Percentiles rank a stretch among this genome's conserved stretches.
Conservation (phyloP, 2,329 filamentous ascomycete species). For the Talaromyces sp. region DNA sequence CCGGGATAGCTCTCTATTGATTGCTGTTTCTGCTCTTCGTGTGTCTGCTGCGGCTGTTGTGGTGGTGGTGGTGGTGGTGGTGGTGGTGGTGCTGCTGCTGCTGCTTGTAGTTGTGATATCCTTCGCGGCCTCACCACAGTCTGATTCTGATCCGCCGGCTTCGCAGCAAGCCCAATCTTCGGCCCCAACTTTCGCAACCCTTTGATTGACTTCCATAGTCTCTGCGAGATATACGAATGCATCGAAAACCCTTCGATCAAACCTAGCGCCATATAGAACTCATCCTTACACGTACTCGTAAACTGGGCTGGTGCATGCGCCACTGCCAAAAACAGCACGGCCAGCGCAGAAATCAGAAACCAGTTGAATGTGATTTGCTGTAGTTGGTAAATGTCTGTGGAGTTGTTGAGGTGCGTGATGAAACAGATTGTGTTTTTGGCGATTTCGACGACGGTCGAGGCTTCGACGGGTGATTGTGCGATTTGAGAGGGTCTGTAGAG, state of each 20-base stretch:
- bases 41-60: not conserved
- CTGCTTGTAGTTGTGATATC: slow-evolving; percentile 20
- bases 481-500: slow-evolving; percentile 80
- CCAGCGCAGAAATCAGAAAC: slow-evolving; percentile 61
- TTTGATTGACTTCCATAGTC: slow-evolving; percentile 61
- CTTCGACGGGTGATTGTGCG: slow-evolving; percentile 67
- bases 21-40: not conserved
- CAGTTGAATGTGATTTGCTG: slow-evolving; percentile 65
- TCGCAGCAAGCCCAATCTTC: slow-evolving; percentile 51
- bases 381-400: slow-evolving; percentile 58
- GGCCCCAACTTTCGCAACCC: slow-evolving; percentile 50
- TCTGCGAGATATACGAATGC: slow-evolving; percentile 58
- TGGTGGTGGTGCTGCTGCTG: not conserved
- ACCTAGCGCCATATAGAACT: slow-evolving; percentile 64
- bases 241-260: slow-evolving; percentile 60
- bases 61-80: not conserved
- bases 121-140: slow-evolving; percentile 29
- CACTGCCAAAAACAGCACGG: slow-evolving; percentile 61
- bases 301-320: slow-evolving; percentile 61
- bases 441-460: slow-evolving; percentile 63
- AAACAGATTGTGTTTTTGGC: slow-evolving; percentile 63
- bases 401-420: slow-evolving; percentile 58
- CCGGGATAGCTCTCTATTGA: not conserved
- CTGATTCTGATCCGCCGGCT: slow-evolving; percentile 15
- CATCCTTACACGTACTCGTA: slow-evolving; percentile 55